These are phyloP conservation scores for Plasmodium malariae DNA, from an alignment of 169 alveolate genomes.

Conservation along the genomic window DNA sequence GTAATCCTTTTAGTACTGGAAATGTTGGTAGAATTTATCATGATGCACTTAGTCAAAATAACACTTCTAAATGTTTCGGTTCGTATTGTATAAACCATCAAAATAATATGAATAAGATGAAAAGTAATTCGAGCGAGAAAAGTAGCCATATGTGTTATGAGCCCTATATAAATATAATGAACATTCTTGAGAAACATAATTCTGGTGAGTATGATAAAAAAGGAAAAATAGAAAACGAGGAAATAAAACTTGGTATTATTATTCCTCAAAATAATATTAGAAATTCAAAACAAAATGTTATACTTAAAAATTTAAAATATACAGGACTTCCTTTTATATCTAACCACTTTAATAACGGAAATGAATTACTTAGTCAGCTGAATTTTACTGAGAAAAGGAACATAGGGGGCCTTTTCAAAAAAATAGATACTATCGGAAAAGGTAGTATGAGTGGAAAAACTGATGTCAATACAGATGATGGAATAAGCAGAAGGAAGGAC, in stretches of 20 bases:
- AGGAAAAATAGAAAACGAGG: neutral
- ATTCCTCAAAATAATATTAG: neutral
- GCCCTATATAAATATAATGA: neutral
- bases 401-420: conserved; percentile 1
- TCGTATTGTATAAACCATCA: too few relatives aligned
- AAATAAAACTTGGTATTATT: neutral
- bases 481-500: too few relatives aligned
- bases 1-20: too few relatives aligned
- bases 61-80: too few relatives aligned
- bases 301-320: conserved; percentile 3
- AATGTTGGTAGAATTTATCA: too few relatives aligned
- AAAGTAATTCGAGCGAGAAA: too few relatives aligned
- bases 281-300: neutral
- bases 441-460: too few relatives aligned
- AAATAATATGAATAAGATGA: too few relatives aligned
- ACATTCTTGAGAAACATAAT: neutral
- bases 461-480: neutral
- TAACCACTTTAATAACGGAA: neutral
- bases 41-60: too few relatives aligned
- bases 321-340: neutral
- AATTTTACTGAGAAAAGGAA: conserved; percentile 9
- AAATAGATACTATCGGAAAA: neutral
- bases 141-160: too few relatives aligned
- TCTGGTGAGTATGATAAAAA: neutral
- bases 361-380: conserved; percentile 3